Conservation (phyloP, 371 early-diverging fungal species). For the Haplosporangium sp. region DNA sequence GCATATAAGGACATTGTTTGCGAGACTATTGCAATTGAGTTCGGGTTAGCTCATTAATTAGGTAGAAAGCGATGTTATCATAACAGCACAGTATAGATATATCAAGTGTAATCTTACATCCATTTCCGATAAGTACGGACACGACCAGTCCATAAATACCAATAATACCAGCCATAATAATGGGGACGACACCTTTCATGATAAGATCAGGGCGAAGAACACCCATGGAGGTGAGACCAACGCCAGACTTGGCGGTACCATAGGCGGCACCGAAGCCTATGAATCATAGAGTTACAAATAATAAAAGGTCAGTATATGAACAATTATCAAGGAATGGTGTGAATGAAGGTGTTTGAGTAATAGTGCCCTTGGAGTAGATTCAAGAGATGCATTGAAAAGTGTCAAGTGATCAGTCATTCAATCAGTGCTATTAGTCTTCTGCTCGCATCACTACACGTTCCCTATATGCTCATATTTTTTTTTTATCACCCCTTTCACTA, state of each 20-base stretch:
- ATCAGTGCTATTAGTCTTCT: no score
- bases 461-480: not conserved
- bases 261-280: conserved; percentile 93
- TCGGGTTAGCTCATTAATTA: not conserved
- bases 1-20: conserved; percentile 74
- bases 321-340: no score
- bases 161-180: conserved; percentile 96
- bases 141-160: conserved; percentile 93
- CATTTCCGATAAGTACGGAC: conserved; percentile 83
- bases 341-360: no score
- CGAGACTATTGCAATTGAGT: conserved; percentile 38
- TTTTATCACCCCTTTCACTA: not conserved
- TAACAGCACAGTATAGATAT: no score
- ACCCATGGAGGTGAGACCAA: conserved; percentile 91
- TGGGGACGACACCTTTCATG: conserved; percentile 89
- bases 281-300: no score
- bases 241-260: conserved; percentile 93
- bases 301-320: no score
- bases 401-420: no score
- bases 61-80: no score
- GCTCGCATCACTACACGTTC: not conserved
- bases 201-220: conserved; percentile 90
- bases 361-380: no score
- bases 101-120: conserved; percentile 62
- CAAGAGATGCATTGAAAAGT: no score